Evolutionary conservation across 2,329 filamentous ascomycete species (phyloP), one percentile per base, ranked within the genome.

Genomic region (Huntiella moniliformis): DNA sequence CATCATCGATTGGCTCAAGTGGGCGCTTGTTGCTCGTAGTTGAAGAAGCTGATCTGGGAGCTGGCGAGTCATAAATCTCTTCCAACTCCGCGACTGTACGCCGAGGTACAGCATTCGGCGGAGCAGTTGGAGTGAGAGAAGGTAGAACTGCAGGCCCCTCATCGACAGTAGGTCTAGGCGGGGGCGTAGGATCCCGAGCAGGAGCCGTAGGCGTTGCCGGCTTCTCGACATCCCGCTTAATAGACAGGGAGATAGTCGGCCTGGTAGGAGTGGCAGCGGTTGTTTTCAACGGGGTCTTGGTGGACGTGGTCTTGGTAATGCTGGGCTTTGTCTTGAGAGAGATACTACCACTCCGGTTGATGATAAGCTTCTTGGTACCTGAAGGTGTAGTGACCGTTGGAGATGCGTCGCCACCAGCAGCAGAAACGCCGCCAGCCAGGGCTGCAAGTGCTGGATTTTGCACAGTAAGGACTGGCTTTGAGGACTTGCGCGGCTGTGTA

Each of bases 401-500:
- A 32, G 12, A 34, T 34, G 8, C 16, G 12, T 34, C 40, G 6
- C 33, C 31, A 4, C 6, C 28, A 17, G 4, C 17, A 31, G 13
- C 12, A 7, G 28, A n/a, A 22, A 8, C 5, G 28, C 10, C 17
- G 16, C 15, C 16, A 13, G 33, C 12, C 36, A 18, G 5, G 43
- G 12, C 16, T 38, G 44, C 4, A 39, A 33, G 45, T 1, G 37
- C 33, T 4, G 47, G 28, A n/a, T 44, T 34, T 13, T 31, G 28
- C 4, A 37, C 18, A 13, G 45, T 36, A 34, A 42, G 38, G 7
- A 44, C 34, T n/a, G 47, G 44, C 22, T 41, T 38, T 17, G 38
- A 35, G 3, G 36, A 44, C 16, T 46, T 38, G 36, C 46, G 16
- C 16, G 40, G 42, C 42, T 49, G 22, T 32, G 55, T 60, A 53